phyloP scores from a whole-genome alignment of 2,329 filamentous ascomycete species.

The Aspergillus luchuensis region DNA sequence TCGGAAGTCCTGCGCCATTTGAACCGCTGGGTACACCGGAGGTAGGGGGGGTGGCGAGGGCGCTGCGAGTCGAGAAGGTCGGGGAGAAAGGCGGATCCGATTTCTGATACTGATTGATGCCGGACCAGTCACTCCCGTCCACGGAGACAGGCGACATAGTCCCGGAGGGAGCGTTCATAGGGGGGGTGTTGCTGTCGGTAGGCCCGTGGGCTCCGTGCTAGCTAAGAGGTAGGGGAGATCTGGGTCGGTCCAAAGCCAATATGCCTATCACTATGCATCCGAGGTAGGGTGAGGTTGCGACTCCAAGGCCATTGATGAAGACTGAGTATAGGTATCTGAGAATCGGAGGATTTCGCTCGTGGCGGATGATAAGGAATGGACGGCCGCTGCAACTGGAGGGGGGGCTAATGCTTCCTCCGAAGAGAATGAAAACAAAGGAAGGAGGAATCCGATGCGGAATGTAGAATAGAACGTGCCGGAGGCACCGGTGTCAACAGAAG shows the following conservation, averaged over 20 bases:
- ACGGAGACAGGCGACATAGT: constrained; percentile 80
- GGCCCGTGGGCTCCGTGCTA: constrained; percentile 8
- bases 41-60: constrained; percentile 68
- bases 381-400: not conserved
- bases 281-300: constrained; percentile 10
- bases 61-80: constrained; percentile 52
- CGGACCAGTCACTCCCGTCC: constrained; percentile 80
- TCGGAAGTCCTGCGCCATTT: constrained; percentile 48
- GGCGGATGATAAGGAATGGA: constrained; percentile 12
- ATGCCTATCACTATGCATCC: constrained; percentile 20
- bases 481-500: not conserved
- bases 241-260: constrained; percentile 9
- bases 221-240: constrained; percentile 3
- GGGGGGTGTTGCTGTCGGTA: constrained; percentile 24
- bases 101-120: constrained; percentile 66
- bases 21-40: constrained; percentile 62
- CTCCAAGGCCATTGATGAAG: constrained; percentile 13
- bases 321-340: constrained; percentile 10
- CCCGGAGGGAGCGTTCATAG: constrained; percentile 73
- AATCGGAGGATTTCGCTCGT: constrained; percentile 10
- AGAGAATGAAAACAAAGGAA: constrained; percentile 6
- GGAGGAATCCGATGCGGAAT: not conserved
- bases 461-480: constrained; percentile 7
- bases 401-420: not conserved
- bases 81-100: constrained; percentile 45